These are phyloP conservation scores for Ophiostoma perfectum DNA, from an alignment of 2,329 filamentous ascomycete species.

Conservation along the genomic window DNA sequence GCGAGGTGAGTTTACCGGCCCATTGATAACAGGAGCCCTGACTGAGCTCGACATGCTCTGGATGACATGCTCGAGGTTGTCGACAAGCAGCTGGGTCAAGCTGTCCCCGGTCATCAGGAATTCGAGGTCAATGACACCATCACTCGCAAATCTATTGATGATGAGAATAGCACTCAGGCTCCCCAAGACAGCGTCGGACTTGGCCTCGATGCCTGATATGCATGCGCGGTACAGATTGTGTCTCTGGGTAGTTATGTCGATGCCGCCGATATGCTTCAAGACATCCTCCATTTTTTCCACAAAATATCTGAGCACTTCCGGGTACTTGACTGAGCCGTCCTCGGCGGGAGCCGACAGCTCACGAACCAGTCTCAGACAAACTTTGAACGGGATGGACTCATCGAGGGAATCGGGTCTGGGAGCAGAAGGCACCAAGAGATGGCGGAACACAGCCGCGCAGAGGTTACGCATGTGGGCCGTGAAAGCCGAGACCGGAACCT, in stretches of 20 bases:
- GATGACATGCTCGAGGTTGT: constrained; percentile 57
- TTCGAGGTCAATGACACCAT: constrained; percentile 48
- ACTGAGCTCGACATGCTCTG: constrained; percentile 21
- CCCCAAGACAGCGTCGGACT: constrained; percentile 60
- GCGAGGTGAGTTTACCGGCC: constrained; percentile 46
- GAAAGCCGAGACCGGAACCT: constrained; percentile 58
- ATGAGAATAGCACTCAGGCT: constrained; percentile 62
- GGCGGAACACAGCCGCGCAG: constrained; percentile 52
- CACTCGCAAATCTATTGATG: constrained; percentile 39
- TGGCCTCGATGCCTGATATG: constrained; percentile 60
- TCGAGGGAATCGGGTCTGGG: constrained; percentile 28
- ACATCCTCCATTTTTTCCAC: constrained; percentile 56
- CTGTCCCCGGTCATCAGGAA: constrained; percentile 56
- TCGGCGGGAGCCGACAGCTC: constrained; percentile 58
- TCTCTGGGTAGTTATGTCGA: constrained; percentile 43
- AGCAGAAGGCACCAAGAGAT: constrained; percentile 30
- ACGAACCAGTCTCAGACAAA: constrained; percentile 62
- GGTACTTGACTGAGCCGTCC: constrained; percentile 51
- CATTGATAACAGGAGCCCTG: constrained; percentile 39
- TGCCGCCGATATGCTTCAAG: constrained; percentile 40
- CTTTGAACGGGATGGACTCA: constrained; percentile 42
- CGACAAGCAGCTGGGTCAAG: constrained; percentile 56
- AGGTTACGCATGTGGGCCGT: constrained; percentile 57
- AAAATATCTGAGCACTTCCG: constrained; percentile 60
- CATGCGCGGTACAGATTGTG: constrained; percentile 61